These are phyloP conservation scores for Botrytis galanthina DNA, from an alignment of 2,329 filamentous ascomycete genomes.

Conservation along the genomic window DNA sequence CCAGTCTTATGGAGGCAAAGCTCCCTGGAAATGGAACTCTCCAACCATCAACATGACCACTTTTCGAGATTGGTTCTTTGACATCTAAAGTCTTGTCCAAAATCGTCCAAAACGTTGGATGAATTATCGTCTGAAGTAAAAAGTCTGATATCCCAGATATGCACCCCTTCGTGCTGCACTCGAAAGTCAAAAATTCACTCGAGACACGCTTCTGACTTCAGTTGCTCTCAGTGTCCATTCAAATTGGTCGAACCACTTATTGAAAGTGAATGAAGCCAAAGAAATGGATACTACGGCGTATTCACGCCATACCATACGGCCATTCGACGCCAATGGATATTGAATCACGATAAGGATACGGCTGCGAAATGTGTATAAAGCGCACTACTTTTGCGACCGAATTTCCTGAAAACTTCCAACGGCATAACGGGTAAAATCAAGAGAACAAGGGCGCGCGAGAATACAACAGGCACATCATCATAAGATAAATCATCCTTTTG, in stretches of 20 bases:
- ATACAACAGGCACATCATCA: fast-evolving
- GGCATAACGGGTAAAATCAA: not conserved
- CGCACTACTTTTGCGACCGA: not conserved
- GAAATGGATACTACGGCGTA: not conserved
- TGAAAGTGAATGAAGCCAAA: not conserved
- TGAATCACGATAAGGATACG: not conserved
- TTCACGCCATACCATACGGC: not conserved
- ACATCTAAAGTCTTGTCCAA: not conserved
- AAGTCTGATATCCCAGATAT: not conserved
- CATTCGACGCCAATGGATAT: not conserved
- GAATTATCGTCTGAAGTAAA: not conserved
- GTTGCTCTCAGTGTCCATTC: not conserved
- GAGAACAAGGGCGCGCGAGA: not conserved
- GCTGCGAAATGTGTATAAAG: not conserved
- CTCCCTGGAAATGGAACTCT: not conserved
- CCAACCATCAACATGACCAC: not conserved
- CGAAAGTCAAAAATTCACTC: not conserved
- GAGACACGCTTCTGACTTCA: not conserved
- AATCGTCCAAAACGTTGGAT: no score
- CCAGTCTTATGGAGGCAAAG: not conserved
- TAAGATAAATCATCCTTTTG: not conserved
- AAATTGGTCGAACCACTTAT: not conserved
- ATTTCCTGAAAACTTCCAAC: not conserved
- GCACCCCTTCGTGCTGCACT: not conserved
- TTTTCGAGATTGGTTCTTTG: not conserved